Base-by-base conservation (phyloP, 441 rosid genomes). In the Pelargonium myrrhifolium region DNA sequence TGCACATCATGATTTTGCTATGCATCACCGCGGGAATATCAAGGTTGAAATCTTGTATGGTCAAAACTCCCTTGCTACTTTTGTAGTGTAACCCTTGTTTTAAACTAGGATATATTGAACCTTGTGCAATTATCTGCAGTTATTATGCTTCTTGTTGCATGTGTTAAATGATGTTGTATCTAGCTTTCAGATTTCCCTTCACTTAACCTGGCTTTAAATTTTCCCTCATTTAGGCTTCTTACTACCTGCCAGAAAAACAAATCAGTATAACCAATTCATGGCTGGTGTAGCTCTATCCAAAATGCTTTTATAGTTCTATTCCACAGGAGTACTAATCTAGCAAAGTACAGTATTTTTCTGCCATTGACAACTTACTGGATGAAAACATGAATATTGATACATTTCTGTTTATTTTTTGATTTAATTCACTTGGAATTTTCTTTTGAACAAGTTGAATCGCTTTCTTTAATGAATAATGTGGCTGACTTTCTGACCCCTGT, bases 11-110 rank as follows among this genome's bases (percentile, higher is more conserved):
- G 86, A 71, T 89, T 83, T 35, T 82, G 74, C 82, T 91, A 0
- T 91, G 96, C 79, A 74, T 88, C 73, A 67, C 81, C 43, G 89
- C 91, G 2, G 97, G 96, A 85, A 87, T 93, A 74, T 87, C 87
- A 97, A 93, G 97, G 97, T 93, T 78, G 82, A 82, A 74, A 84
- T 88, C 87, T 83, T 87, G 89, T 87, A 86, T 87, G 96, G 86
- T 81, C 81, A 74, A 71, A 80, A 28, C 76, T 82, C 80, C 82
- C 82, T 81, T 73, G 58, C 75, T 81, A 68, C 74, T 61, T 17
- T 69, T 51, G 58, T 51, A n/a, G 20, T 6, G 20, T 51, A 51
- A 17, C 58, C 58, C 17, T 51, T 51, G 58, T 51, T 49, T 51
- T 15, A 15, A n/a, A 51, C 17, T 9, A 58, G 62, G 62, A 21